Conservation (phyloP, 2,329 filamentous ascomycete species). For the Sordariomycetes sp. region DNA sequence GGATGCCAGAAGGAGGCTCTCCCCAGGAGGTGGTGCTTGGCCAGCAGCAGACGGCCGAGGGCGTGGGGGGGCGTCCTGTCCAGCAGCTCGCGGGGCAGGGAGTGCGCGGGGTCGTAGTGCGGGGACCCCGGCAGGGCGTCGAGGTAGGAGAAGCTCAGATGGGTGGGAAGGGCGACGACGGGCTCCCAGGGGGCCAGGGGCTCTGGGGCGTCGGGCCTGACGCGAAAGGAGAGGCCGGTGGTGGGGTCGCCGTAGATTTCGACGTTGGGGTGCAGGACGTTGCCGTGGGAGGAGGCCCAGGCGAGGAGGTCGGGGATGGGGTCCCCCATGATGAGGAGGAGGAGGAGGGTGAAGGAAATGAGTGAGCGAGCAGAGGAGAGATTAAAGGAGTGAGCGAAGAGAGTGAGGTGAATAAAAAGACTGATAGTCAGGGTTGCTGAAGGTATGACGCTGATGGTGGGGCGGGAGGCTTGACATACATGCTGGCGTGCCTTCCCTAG, state of each 20-base stretch:
- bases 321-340: too few relatives aligned
- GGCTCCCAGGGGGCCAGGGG: slow-evolving; percentile 25
- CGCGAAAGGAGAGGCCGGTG: slow-evolving; percentile 46
- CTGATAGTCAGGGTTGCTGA: too few relatives aligned
- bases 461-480: too few relatives aligned
- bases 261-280: slow-evolving; percentile 37
- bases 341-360: too few relatives aligned
- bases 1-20: slow-evolving; percentile 55
- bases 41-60: slow-evolving; percentile 57
- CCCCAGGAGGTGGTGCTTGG: slow-evolving; percentile 56
- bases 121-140: slow-evolving; percentile 31
- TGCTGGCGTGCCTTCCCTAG: too few relatives aligned
- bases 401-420: too few relatives aligned
- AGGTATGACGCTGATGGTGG: too few relatives aligned
- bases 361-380: too few relatives aligned
- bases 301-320: too few relatives aligned
- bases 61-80: slow-evolving; percentile 44
- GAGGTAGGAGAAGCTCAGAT: slow-evolving; percentile 48
- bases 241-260: slow-evolving; percentile 41
- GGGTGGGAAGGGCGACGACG: slow-evolving; percentile 43
- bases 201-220: slow-evolving; percentile 21
- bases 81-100: slow-evolving; percentile 42
- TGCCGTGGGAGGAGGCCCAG: slow-evolving; percentile 39
- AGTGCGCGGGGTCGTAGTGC: slow-evolving; percentile 5
- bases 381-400: too few relatives aligned